Percentiles rank a stretch among this genome's conserved stretches.
These are phyloP conservation scores for Obba rivulosa DNA, from an alignment of 768 basidiomycete species.

Conservation along the genomic window DNA sequence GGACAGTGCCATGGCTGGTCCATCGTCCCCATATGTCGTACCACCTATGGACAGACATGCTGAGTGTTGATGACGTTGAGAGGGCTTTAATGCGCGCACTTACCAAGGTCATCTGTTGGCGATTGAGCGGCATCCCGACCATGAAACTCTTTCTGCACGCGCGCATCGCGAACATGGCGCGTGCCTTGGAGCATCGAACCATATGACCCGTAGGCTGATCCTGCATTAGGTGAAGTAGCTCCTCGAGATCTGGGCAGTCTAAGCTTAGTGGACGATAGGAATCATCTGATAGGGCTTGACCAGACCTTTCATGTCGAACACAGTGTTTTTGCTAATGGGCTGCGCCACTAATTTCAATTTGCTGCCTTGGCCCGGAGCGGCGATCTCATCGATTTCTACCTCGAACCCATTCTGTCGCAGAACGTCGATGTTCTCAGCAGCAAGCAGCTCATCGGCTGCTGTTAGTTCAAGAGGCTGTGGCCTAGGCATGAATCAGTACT, in stretches of 20 bases:
- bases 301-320: conserved; percentile 83
- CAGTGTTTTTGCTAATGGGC: conserved; percentile 87
- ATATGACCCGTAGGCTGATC: conserved; percentile 74
- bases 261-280: neutral
- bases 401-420: conserved; percentile 89
- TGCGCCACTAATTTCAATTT: conserved; percentile 71
- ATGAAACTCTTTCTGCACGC: conserved; percentile 96
- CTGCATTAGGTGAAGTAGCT: conserved; percentile 80
- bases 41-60: conserved; percentile 40
- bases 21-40: conserved; percentile 80
- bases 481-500: conserved; percentile 35
- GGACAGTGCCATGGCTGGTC: conserved; percentile 87
- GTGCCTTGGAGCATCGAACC: conserved; percentile 89
- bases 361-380: conserved; percentile 30
- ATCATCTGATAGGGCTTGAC: conserved; percentile 1
- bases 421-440: conserved; percentile 81
- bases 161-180: conserved; percentile 94
- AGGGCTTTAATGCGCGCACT: conserved; percentile 17
- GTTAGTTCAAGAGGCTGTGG: conserved; percentile 76
- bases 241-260: conserved; percentile 71
- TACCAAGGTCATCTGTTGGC: conserved; percentile 72
- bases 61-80: neutral
- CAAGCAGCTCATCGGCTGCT: conserved; percentile 84
- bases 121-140: conserved; percentile 83
- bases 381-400: conserved; percentile 45